Conservation (phyloP, 768 basidiomycete species). For the Daedaleopsis nitida region DNA sequence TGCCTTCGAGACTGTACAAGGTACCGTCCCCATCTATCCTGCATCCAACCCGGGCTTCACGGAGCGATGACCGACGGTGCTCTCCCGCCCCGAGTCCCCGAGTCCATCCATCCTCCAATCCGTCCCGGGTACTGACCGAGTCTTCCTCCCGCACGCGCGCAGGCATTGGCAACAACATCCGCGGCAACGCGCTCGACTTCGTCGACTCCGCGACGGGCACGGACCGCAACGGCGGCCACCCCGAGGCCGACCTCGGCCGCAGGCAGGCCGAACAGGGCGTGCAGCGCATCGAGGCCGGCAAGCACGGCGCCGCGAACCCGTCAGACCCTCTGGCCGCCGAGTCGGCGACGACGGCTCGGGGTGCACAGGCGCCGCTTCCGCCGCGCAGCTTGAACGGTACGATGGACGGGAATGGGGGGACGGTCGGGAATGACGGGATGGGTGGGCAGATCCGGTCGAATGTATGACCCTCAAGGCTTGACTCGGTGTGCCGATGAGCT, state of each 20-base stretch:
- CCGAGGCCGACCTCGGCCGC: slow-evolving; percentile 21
- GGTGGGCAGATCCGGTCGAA: background rate
- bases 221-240: background rate
- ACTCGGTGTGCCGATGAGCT: too few relatives aligned
- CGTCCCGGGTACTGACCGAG: too few relatives aligned
- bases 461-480: too few relatives aligned
- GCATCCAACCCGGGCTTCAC: too few relatives aligned
- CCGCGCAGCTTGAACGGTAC: background rate
- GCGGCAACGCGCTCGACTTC: slow-evolving; percentile 25
- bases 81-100: too few relatives aligned
- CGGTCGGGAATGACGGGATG: background rate
- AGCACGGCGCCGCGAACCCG: background rate
- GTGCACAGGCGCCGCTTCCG: slow-evolving; percentile 2
- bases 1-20: slow-evolving; percentile 19
- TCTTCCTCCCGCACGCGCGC: background rate
- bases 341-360: background rate
- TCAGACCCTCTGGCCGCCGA: background rate
- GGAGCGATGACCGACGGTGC: too few relatives aligned
- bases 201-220: slow-evolving; percentile 25
- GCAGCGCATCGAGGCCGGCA: slow-evolving; percentile 12
- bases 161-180: slow-evolving; percentile 22
- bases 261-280: slow-evolving; percentile 20
- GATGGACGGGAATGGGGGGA: background rate
- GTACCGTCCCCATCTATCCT: background rate
- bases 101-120: too few relatives aligned